Conservation (phyloP, 1,139 yeast species). For the Suhomyces kunorum region DNA sequence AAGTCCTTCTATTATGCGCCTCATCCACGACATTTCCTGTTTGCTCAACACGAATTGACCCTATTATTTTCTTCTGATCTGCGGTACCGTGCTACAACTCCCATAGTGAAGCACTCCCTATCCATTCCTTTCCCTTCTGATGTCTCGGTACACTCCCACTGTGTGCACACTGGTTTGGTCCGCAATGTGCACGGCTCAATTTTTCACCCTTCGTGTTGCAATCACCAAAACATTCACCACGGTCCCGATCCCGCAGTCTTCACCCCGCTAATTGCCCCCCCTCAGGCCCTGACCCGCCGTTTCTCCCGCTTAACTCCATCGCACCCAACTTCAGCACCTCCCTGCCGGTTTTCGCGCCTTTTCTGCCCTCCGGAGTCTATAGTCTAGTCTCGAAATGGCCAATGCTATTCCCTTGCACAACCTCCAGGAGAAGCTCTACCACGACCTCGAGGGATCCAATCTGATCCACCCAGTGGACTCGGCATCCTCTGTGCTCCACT, state of each 20-base stretch:
- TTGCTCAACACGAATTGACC: too few relatives aligned
- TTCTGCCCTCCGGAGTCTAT: background rate
- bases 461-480: slow-evolving; percentile 14
- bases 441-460: slow-evolving; percentile 15
- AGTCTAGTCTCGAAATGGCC: slow-evolving; percentile 3
- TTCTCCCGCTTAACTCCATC: too few relatives aligned
- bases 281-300: too few relatives aligned
- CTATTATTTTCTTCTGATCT: too few relatives aligned
- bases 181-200: slow-evolving; percentile 1
- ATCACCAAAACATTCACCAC: slow-evolving; percentile 4
- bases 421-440: slow-evolving; percentile 12
- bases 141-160: background rate
- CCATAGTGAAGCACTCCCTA: background rate
- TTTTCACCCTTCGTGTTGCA: slow-evolving; percentile 4
- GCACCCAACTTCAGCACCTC: too few relatives aligned
- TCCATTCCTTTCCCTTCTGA: background rate
- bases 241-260: too few relatives aligned
- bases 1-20: too few relatives aligned
- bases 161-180: background rate
- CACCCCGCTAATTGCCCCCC: too few relatives aligned
- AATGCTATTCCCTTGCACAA: slow-evolving; percentile 8
- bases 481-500: slow-evolving; percentile 7
- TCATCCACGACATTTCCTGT: too few relatives aligned
- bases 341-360: background rate
- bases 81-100: too few relatives aligned